Conservation (phyloP, 2,329 filamentous ascomycete species). For the Claviceps arundinis region DNA sequence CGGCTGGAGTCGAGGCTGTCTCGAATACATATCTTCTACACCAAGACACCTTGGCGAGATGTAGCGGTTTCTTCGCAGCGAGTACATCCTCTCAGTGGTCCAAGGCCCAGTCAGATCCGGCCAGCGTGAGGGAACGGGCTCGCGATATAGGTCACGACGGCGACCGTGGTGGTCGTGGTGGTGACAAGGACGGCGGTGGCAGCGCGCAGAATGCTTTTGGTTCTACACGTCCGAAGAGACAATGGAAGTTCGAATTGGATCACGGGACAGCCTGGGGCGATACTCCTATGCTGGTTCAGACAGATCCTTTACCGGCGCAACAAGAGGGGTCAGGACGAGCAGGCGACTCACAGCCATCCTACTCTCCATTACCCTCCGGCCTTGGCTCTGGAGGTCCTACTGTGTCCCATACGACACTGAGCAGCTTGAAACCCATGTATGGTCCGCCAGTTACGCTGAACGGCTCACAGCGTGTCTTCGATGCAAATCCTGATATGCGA, state of each 20-base stretch:
- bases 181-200: neutral
- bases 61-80: slow-evolving; percentile 86
- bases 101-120: slow-evolving; percentile 17
- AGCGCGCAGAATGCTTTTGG: neutral
- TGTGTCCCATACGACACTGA: slow-evolving; percentile 5
- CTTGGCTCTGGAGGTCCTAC: slow-evolving; percentile 17
- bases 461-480: slow-evolving; percentile 31
- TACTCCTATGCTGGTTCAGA: slow-evolving; percentile 79
- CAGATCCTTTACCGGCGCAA: slow-evolving; percentile 31
- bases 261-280: slow-evolving; percentile 58
- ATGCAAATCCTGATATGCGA: slow-evolving; percentile 20
- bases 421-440: slow-evolving; percentile 11
- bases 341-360: slow-evolving; percentile 6
- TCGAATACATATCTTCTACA: slow-evolving; percentile 54
- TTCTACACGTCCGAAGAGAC: slow-evolving; percentile 26
- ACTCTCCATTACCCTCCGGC: slow-evolving; percentile 20
- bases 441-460: slow-evolving; percentile 28
- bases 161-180: neutral
- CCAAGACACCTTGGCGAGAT: slow-evolving; percentile 59
- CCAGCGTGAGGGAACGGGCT: slow-evolving; percentile 32
- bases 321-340: neutral
- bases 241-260: slow-evolving; percentile 84
- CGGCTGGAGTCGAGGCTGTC: slow-evolving; percentile 31
- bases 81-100: slow-evolving; percentile 69
- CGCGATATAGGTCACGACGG: slow-evolving; percentile 14